These are phyloP conservation scores for Straminergon stramineum DNA, from an alignment of 225 moss, liverwort and hornwort genomes.

Conservation along the genomic window DNA sequence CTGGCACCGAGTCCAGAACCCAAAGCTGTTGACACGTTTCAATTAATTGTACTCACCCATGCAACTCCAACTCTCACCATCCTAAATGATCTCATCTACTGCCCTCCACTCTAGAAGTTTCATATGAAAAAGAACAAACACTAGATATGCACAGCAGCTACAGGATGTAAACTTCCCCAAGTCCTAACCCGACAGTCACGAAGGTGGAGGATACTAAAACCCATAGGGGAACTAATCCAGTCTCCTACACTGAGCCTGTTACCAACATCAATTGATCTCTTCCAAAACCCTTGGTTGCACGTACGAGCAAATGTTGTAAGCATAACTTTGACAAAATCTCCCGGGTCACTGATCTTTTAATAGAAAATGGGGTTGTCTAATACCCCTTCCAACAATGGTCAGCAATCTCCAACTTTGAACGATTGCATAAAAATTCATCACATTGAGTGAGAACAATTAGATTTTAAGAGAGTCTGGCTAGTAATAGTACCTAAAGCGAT, in stretches of 20 bases:
- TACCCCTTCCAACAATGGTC: background rate
- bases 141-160: background rate
- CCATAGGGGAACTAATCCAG: background rate
- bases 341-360: background rate
- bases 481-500: background rate
- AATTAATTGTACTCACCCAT: constrained; percentile 31
- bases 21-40: constrained; percentile 81
- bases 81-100: background rate
- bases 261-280: background rate
- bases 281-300: background rate
- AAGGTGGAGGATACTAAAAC: background rate
- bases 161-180: background rate
- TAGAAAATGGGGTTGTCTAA: background rate
- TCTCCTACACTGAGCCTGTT: background rate
- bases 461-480: background rate
- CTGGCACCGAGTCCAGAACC: constrained; percentile 87
- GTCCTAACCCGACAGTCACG: background rate
- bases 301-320: background rate
- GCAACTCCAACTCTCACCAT: background rate
- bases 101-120: constrained; percentile 2
- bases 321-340: background rate
- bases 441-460: background rate
- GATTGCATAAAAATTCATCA: background rate
- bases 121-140: background rate
- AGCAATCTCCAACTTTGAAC: background rate